Conservation (phyloP, 345 rosid genomes). For the Gossypium raimondii region DNA sequence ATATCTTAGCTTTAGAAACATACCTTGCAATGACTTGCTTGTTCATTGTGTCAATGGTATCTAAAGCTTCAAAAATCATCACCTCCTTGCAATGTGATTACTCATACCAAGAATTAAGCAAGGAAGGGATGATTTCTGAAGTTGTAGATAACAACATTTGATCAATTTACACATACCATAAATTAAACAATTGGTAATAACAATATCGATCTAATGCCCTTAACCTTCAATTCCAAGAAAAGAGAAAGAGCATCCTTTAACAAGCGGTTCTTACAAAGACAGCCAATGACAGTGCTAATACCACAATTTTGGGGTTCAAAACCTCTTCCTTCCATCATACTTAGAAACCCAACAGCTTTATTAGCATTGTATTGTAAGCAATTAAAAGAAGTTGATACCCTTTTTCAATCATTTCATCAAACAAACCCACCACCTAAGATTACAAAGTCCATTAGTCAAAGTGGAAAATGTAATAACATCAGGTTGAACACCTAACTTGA, state of each 20-base stretch:
- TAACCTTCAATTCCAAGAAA: not conserved
- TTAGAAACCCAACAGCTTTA: not conserved
- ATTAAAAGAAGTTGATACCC: not conserved
- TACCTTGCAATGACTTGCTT: not conserved
- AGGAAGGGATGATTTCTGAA: no score
- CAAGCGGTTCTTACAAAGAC: not conserved
- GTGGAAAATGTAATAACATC: not conserved
- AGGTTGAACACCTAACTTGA: not conserved
- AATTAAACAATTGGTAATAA: not conserved
- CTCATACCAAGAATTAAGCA: no score
- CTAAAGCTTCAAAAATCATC: not conserved
- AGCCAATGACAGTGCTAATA: not conserved
- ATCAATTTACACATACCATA: not conserved
- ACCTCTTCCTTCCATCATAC: not conserved
- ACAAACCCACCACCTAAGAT: not conserved
- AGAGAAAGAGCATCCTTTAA: not conserved
- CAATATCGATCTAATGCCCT: not conserved
- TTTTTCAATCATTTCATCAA: not conserved
- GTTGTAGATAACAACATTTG: not conserved
- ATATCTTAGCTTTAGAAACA: not conserved
- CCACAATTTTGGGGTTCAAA: not conserved
- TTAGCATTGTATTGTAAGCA: not conserved
- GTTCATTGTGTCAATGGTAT: not conserved
- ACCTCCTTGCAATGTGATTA: not conserved
- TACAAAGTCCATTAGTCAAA: not conserved